These are phyloP conservation scores for Amauroascus verrucosus DNA, from an alignment of 2,329 filamentous ascomycete genomes.

Conservation along the genomic window DNA sequence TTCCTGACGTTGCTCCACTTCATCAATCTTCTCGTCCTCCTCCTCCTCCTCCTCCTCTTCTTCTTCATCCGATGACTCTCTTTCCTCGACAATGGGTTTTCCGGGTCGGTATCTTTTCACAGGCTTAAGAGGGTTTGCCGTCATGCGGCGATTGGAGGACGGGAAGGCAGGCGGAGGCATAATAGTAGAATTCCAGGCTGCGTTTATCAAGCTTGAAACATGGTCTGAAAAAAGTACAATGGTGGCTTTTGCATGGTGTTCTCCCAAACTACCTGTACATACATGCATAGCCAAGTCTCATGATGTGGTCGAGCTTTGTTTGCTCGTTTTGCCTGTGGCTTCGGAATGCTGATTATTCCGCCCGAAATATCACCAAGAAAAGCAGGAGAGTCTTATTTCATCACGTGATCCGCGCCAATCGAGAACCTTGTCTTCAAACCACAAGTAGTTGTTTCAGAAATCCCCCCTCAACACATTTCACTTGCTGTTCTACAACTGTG, in stretches of 20 bases:
- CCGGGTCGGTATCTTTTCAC: constrained; percentile 70
- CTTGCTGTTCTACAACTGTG: background rate
- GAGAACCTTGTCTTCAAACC: background rate
- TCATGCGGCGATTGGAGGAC: constrained; percentile 57
- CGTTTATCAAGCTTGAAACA: background rate
- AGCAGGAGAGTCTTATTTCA: background rate
- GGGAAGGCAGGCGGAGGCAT: constrained; percentile 34
- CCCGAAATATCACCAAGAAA: background rate
- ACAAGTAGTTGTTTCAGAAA: background rate
- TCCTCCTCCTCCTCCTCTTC: constrained; percentile 45
- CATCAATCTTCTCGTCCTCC: background rate
- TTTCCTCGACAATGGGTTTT: constrained; percentile 51
- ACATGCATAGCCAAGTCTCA: no score
- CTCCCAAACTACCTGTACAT: no score
- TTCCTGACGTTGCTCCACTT: background rate
- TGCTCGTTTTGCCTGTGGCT: background rate
- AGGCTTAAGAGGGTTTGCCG: constrained; percentile 73
- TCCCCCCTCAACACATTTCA: background rate
- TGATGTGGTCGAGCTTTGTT: no score
- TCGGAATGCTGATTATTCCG: background rate
- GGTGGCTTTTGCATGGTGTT: background rate
- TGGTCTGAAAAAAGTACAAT: background rate
- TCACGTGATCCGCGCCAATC: background rate
- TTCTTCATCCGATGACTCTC: constrained; percentile 42
- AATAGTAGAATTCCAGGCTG: background rate